Evolutionary conservation across 1,284 basidiomycete species (phyloP).

Genomic region (Gymnopus androsaceus): DNA sequence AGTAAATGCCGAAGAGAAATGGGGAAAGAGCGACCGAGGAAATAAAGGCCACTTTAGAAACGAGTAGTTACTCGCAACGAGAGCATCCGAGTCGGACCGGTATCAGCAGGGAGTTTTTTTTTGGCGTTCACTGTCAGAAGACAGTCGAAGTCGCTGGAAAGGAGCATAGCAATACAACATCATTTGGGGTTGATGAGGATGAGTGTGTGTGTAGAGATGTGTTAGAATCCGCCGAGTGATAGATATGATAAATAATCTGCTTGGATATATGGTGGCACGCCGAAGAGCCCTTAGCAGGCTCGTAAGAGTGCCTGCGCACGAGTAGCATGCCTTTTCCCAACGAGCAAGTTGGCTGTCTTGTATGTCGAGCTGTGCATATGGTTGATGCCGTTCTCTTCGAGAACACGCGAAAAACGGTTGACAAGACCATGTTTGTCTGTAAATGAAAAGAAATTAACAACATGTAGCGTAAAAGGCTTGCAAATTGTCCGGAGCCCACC

Average conservation of each 20-base stretch:
- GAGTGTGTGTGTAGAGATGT: not conserved
- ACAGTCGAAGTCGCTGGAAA: no score
- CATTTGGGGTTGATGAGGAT: not conserved
- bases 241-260: conserved; percentile 7
- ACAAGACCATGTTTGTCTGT: conserved; percentile 76
- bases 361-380: conserved; percentile 86
- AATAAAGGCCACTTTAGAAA: no score
- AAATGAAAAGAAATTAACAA: not conserved
- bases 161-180: conserved; percentile 8
- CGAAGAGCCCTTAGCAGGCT: conserved; percentile 25
- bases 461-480: not conserved
- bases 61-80: no score
- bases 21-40: no score
- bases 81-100: no score
- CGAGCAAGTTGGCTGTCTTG: conserved; percentile 81
- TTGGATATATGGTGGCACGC: not conserved
- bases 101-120: no score
- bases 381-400: conserved; percentile 72
- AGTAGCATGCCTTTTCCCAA: conserved; percentile 37
- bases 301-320: conserved; percentile 30
- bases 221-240: not conserved
- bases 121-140: no score
- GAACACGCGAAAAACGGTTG: conserved; percentile 71
- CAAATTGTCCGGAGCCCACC: conserved; percentile 42
- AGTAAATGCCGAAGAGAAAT: no score